Evolutionary conservation across 2,329 filamentous ascomycete species (phyloP).

Genomic region (Onygena corvina): DNA sequence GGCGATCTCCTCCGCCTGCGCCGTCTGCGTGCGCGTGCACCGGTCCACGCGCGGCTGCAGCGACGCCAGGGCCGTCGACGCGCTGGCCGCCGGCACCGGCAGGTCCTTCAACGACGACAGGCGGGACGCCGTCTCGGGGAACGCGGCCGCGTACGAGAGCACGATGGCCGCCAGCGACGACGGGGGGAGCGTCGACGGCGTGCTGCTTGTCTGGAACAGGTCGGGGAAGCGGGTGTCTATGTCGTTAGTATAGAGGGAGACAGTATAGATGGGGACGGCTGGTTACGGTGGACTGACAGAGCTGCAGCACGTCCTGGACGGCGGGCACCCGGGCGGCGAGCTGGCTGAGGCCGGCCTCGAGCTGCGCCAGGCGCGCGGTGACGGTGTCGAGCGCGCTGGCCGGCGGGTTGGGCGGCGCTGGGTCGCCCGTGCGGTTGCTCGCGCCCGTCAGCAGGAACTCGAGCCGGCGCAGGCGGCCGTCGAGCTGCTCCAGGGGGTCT

Average conservation of each 20-base stretch:
- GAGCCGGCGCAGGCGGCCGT: slow-evolving; percentile 33
- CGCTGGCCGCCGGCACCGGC: slow-evolving; percentile 33
- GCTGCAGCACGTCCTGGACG: slow-evolving; percentile 32
- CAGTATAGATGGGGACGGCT: slow-evolving; percentile 12
- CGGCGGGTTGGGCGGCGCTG: slow-evolving; percentile 14
- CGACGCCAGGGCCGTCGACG: slow-evolving; percentile 32
- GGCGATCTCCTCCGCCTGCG: slow-evolving; percentile 30
- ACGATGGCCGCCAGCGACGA: slow-evolving; percentile 32
- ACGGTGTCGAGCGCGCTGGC: slow-evolving; percentile 24
- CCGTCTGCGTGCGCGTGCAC: slow-evolving; percentile 27
- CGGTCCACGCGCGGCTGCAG: slow-evolving; percentile 33
- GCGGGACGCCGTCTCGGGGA: slow-evolving; percentile 37
- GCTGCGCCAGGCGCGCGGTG: slow-evolving; percentile 27
- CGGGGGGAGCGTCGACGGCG: slow-evolving; percentile 28
- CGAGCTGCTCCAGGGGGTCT: slow-evolving; percentile 34
- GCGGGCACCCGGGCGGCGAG: slow-evolving; percentile 29
- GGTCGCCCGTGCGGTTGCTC: slow-evolving; percentile 31
- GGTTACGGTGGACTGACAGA: too few species aligned
- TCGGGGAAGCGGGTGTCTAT: slow-evolving; percentile 33
- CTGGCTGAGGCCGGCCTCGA: slow-evolving; percentile 30
- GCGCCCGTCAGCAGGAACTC: slow-evolving; percentile 36
- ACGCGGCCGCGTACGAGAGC: slow-evolving; percentile 35
- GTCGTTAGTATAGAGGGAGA: slow-evolving; percentile 9
- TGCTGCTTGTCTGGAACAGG: slow-evolving; percentile 28
- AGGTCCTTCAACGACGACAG: slow-evolving; percentile 39